Base-by-base conservation (phyloP, 495 filamentous ascomycete species). In the Tirmania nivea region DNA sequence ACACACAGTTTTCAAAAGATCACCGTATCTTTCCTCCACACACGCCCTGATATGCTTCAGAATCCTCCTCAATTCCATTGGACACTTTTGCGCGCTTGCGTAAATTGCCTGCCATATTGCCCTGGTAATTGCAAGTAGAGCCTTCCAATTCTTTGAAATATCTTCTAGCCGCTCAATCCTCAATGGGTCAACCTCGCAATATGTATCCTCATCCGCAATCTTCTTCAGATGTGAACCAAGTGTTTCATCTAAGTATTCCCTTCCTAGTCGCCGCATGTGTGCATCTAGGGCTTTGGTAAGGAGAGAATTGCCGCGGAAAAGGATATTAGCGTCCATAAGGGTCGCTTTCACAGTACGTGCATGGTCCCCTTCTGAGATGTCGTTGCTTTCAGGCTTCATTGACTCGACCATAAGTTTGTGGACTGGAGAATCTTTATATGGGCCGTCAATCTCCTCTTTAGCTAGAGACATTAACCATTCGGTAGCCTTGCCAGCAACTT, bases 11-110 rank as follows among this genome's bases (percentile, higher is more conserved):
- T 85, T 78, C 37, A 94, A 70, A 60, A 90, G 90, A 62, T 93
- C 87, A n/a, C 90, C 90, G 68, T 95, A 99, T 25, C 88, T 80
- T 66, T 96, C 90, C 65, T 95, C 90, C 11, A 90, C 88, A 57
- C 92, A 93, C 16, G 85, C 84, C 52, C 86, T 77, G 47, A 99
- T 85, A 59, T 95, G 90, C 59, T 90, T 80, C 60, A 99, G 80
- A 21, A 99, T 84, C 36, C 81, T 76, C 52, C 90, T 71, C 34
- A 99, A 69, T 66, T 96, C 92, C 8, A 84, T 65, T 11, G 90
- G 89, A 63, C 93, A 83, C 49, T 79, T 76, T 34, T 69, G 69
- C 7, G 79, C 76, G 7, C 86, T 88, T 19, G 68, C 71, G 10
- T 77, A 71, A 51, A 99, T 95, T 14, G 78, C 73, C 50, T 81